Conservation (phyloP, 2,329 filamentous ascomycete species). For the Ophiosphaerella herpotricha region DNA sequence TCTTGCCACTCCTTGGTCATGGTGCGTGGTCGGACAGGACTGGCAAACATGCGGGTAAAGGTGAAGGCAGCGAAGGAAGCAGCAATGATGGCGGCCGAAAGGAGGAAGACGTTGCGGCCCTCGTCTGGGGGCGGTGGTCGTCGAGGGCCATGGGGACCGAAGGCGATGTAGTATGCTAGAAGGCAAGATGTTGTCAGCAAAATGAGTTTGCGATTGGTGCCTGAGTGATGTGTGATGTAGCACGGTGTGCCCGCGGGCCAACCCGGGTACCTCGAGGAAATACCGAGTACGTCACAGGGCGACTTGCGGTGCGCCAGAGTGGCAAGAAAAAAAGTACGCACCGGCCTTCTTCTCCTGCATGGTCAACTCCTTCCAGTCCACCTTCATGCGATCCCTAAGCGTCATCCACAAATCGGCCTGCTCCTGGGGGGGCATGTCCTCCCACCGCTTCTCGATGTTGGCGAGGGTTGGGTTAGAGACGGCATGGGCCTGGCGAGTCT, state of each 20-base stretch:
- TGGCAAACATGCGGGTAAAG: constrained; percentile 70
- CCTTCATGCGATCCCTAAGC: constrained; percentile 98
- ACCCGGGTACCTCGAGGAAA: constrained; percentile 26
- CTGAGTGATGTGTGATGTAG: constrained; percentile 13
- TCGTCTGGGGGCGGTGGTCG: constrained; percentile 82
- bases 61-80: constrained; percentile 74
- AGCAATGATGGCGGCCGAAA: constrained; percentile 70
- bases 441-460: constrained; percentile 99
- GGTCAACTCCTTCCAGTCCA: constrained; percentile 93
- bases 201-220: constrained; percentile 11
- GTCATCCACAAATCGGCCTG: constrained; percentile 99
- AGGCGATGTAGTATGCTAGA: constrained; percentile 97
- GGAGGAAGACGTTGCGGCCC: constrained; percentile 75
- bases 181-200: constrained; percentile 25
- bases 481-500: constrained; percentile 75
- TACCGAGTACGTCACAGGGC: constrained; percentile 38
- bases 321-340: constrained; percentile 60
- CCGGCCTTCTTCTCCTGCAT: constrained; percentile 98
- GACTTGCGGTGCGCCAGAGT: constrained; percentile 14
- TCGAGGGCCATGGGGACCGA: constrained; percentile 93
- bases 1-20: constrained; percentile 99
- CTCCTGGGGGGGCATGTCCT: constrained; percentile 95
- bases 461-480: constrained; percentile 97
- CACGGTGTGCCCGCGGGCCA: constrained; percentile 21
- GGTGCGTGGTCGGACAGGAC: constrained; percentile 69